Conservation (phyloP, 2,329 filamentous ascomycete species). For the Aspergillus sp. region DNA sequence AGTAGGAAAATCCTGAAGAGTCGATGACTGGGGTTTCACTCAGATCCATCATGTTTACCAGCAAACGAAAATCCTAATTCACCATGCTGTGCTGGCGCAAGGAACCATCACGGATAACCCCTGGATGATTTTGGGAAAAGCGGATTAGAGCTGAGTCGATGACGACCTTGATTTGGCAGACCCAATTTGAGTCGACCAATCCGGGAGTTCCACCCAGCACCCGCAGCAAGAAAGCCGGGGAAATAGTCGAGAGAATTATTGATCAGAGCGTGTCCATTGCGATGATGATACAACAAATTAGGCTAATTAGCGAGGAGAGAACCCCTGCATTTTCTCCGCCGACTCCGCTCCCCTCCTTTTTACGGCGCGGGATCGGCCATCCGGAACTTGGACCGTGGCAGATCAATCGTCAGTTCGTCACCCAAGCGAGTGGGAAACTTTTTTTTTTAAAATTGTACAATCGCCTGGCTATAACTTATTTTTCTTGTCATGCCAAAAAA, state of each 20-base stretch:
- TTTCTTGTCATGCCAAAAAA: neutral
- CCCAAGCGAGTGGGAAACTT: neutral
- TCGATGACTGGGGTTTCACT: no score
- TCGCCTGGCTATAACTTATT: neutral
- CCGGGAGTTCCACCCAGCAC: neutral
- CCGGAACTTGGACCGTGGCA: neutral
- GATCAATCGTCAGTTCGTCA: neutral
- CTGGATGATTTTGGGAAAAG: no score
- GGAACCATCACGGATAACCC: no score
- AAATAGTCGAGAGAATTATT: neutral
- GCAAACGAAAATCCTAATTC: no score
- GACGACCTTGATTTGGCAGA: neutral
- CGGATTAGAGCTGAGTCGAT: neutral
- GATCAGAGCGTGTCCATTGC: neutral
- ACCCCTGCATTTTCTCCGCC: neutral
- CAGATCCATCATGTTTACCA: no score
- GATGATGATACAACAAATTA: neutral
- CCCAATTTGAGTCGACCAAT: neutral
- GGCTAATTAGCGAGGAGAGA: neutral
- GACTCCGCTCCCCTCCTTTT: no score
- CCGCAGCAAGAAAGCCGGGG: neutral
- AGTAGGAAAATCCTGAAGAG: no score
- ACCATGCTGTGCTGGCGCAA: no score
- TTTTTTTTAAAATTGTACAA: neutral
- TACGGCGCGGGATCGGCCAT: neutral